Percentiles rank a stretch among this genome's conserved stretches.
Evolutionary conservation across 2,329 filamentous ascomycete genomes (phyloP).

Genomic region (Exophiala viscosa): DNA sequence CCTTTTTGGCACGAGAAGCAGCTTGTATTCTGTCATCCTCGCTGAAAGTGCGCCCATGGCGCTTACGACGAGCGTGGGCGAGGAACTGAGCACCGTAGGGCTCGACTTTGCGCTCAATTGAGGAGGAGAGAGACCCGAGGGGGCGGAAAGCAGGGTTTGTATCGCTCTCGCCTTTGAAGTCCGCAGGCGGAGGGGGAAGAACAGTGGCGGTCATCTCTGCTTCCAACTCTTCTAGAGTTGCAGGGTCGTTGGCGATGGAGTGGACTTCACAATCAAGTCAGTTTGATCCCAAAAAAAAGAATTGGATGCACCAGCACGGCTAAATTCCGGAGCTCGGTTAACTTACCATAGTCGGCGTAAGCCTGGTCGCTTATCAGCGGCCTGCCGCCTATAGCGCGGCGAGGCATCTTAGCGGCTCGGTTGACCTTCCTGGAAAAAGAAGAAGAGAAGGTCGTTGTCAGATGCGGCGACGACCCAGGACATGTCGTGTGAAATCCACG

Average conservation of each 20-base stretch:
- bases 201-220: slow-evolving; percentile 16
- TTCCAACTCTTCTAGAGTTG: not conserved
- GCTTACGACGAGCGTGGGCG: slow-evolving; percentile 84
- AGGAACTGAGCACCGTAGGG: slow-evolving; percentile 97
- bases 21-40: slow-evolving; percentile 98
- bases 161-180: slow-evolving; percentile 76
- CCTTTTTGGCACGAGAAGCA: slow-evolving; percentile 89
- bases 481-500: too few species aligned
- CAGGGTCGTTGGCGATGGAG: not conserved
- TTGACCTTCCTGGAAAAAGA: slow-evolving; percentile 3
- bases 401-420: not conserved
- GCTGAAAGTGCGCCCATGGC: slow-evolving; percentile 95
- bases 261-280: not conserved
- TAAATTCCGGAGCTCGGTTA: too few species aligned
- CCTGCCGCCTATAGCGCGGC: too few species aligned
- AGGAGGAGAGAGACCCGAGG: slow-evolving; percentile 69
- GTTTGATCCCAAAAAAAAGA: too few species aligned
- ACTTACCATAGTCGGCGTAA: too few species aligned
- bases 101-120: slow-evolving; percentile 84
- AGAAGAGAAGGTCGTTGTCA: not conserved
- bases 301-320: too few species aligned
- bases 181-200: slow-evolving; percentile 63
- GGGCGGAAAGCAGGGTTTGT: slow-evolving; percentile 69
- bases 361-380: too few species aligned
- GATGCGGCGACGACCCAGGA: too few species aligned